Evolutionary conservation across 495 filamentous ascomycete genomes (phyloP), one percentile per base, ranked within the genome.

Genomic region (Aspergillus leporis): DNA sequence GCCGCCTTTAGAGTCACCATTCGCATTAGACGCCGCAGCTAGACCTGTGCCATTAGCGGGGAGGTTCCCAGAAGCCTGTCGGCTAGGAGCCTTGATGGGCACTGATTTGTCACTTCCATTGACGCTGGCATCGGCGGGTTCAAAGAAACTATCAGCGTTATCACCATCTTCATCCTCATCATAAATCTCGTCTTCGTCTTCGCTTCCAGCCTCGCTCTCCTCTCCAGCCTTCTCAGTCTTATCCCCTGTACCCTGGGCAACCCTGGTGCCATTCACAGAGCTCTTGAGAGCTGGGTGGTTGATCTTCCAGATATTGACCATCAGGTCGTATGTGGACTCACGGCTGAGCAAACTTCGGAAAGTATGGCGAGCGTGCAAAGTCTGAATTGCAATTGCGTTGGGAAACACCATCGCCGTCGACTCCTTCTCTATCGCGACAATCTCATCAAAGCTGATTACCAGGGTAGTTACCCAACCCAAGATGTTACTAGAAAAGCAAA

Each of bases 401-500:
- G 93, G 94, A 71, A 99, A 97, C 1, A 99, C 85, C 70, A 98
- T 82, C 5, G 93, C 95, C 0, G 94, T 99, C 61, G 83, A 96
- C 72, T 96, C 92, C 74, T 98, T 99, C 70, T 99, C 94, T 2
- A 99, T 87, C 0, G 92, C 90, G 31, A 98, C 91, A 51, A 99
- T 88, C 70, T 99, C 94, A 68, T 98, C 95, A 70, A 98, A 99
- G 68, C 90, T 94, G 72, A 99, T 96, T 41, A 99, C 93, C 30
- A 98, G 76, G 4, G 92, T 98, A 0, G 95, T 99, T 1, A 95
- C 86, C 94, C 94, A 99, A 36, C 94, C 94, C 36, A 99, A 82
- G 52, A 99, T 99, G 68, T 99, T 99, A 72, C 94, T 98, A 59
- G 92, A 95, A 74, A 99, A 99, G 76, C 94, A 99, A 36, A 99